Percentiles rank a stretch among this genome's conserved stretches.
Conservation (phyloP, 2,329 filamentous ascomycete genomes). For the Aspergillus fumigatiaffinis region DNA sequence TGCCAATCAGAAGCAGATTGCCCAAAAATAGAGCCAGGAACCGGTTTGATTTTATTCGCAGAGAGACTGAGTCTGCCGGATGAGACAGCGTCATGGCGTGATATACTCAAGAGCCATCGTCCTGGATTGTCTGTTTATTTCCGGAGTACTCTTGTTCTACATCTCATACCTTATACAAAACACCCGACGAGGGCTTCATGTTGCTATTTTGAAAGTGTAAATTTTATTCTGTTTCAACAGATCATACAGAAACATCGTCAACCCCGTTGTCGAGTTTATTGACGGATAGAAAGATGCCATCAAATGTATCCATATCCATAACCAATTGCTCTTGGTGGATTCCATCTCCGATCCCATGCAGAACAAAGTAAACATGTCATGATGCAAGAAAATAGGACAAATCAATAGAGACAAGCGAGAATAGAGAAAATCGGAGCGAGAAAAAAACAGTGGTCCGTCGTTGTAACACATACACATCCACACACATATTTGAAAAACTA, state of each 20-base stretch:
- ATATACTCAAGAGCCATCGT: no score
- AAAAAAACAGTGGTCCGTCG: background rate
- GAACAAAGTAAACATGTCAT: constrained; percentile 1
- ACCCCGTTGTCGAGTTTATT: background rate
- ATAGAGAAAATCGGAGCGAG: background rate
- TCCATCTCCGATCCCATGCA: background rate
- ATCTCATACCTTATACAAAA: background rate
- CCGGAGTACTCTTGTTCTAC: background rate
- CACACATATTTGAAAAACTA: background rate
- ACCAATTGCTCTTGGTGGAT: background rate
- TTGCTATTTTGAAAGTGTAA: background rate
- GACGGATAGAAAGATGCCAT: background rate
- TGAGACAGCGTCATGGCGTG: no score
- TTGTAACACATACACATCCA: background rate
- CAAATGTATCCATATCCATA: background rate
- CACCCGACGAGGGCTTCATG: background rate
- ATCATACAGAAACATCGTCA: background rate
- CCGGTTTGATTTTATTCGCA: background rate
- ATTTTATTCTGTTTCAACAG: background rate
- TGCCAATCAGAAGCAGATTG: background rate
- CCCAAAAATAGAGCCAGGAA: background rate
- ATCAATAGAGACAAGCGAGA: background rate
- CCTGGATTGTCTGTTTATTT: background rate
- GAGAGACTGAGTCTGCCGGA: background rate
- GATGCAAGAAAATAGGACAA: constrained; percentile 8